phyloP scores from a whole-genome alignment of 345 rosid genomes.

The Eucalyptus curtisii region DNA sequence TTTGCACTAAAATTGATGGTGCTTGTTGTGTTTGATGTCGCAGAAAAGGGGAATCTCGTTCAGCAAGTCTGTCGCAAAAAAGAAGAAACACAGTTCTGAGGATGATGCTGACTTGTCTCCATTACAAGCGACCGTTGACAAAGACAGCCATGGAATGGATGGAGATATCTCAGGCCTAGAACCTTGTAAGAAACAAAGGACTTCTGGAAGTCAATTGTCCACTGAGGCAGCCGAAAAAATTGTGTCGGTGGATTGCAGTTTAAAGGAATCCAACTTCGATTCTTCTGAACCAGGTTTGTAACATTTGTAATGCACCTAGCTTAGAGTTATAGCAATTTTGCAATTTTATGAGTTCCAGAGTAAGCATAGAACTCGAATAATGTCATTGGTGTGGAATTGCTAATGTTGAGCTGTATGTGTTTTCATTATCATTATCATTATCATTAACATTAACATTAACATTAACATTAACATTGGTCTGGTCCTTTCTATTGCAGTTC shows the following conservation, averaged over 20 bases:
- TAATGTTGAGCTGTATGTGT: neutral
- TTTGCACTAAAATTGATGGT: neutral
- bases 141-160: neutral
- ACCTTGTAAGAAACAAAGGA: conserved; percentile 13
- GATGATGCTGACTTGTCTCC: neutral
- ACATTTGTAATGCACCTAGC: neutral
- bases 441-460: neutral
- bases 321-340: neutral
- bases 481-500: conserved; percentile 22
- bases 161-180: conserved; percentile 1
- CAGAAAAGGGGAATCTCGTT: conserved; percentile 51
- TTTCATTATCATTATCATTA: neutral
- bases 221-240: neutral
- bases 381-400: neutral
- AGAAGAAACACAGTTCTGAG: conserved; percentile 14
- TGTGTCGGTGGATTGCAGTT: neutral
- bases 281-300: conserved; percentile 20
- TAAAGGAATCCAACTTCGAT: neutral
- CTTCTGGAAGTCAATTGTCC: conserved; percentile 1
- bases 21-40: neutral
- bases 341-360: neutral
- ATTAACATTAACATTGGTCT: neutral
- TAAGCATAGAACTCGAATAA: neutral
- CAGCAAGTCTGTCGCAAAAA: neutral
- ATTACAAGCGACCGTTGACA: neutral